Evolutionary conservation across 2,329 filamentous ascomycete species (phyloP).

Genomic region (Botrytis sinoallii): DNA sequence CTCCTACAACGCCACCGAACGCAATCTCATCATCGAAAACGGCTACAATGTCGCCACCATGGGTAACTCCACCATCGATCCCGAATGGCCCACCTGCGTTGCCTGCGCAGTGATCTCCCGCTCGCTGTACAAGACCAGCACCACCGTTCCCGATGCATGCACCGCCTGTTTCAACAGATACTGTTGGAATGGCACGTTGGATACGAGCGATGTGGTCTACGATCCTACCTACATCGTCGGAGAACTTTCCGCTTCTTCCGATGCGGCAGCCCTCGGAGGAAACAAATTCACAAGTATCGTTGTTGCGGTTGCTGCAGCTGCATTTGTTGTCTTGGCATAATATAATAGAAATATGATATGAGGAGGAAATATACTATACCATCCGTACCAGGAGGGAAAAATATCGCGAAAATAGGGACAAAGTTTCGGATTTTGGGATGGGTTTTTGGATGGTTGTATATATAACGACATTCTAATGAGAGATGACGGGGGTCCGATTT

Average conservation of each 20-base stretch:
- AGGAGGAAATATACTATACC: background rate
- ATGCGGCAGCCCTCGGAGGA: background rate
- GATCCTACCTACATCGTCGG: conserved; percentile 26
- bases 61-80: conserved; percentile 73
- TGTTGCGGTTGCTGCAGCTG: background rate
- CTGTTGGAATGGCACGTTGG: conserved; percentile 77
- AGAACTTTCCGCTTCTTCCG: conserved; percentile 14
- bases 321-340: background rate
- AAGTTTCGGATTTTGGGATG: background rate
- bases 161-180: conserved; percentile 72
- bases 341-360: background rate
- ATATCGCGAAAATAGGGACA: background rate
- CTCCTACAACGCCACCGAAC: conserved; percentile 60
- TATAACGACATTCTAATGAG: conserved; percentile 1
- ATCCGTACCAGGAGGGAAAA: background rate
- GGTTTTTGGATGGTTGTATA: background rate
- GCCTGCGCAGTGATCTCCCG: conserved; percentile 82
- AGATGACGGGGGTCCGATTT: background rate
- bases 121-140: conserved; percentile 68
- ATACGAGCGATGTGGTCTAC: conserved; percentile 28
- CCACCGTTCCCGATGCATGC: conserved; percentile 68
- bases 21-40: conserved; percentile 80
- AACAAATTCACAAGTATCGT: background rate
- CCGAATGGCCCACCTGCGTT: conserved; percentile 77
- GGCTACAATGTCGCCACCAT: conserved; percentile 81